Evolutionary conservation across 768 basidiomycete genomes (phyloP).

Genomic region (Wakefieldia striispora): DNA sequence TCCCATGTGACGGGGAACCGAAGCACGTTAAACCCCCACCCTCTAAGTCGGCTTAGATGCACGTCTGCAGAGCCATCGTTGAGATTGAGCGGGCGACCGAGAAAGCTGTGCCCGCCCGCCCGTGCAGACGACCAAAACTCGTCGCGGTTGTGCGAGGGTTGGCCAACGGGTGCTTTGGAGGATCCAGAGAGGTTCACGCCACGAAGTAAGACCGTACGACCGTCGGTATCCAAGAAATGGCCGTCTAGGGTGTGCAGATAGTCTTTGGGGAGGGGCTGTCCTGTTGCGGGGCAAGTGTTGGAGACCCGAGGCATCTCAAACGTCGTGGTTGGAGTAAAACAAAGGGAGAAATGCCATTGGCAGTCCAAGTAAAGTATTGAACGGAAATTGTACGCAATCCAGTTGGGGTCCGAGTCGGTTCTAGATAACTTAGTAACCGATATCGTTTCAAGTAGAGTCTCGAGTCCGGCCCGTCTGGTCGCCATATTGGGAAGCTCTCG

Average conservation of each 20-base stretch:
- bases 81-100: conserved; percentile 75
- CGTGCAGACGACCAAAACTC: conserved; percentile 85
- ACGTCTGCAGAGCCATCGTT: conserved; percentile 85
- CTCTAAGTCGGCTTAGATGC: conserved; percentile 76
- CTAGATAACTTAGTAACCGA: no score
- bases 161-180: conserved; percentile 75
- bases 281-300: conserved; percentile 17
- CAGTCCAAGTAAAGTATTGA: no score
- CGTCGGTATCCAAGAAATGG: conserved; percentile 70
- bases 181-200: conserved; percentile 93
- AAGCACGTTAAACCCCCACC: conserved; percentile 93
- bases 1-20: conserved; percentile 92
- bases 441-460: no score
- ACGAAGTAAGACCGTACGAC: conserved; percentile 78
- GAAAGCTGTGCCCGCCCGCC: conserved; percentile 63
- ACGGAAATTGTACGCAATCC: no score
- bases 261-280: conserved; percentile 8
- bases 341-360: neutral
- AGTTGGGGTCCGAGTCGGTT: no score
- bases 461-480: no score
- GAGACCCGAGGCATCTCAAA: conserved; percentile 21
- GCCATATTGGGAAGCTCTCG: no score
- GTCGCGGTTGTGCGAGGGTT: conserved; percentile 64
- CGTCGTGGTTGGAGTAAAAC: neutral
- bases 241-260: conserved; percentile 66